Conservation (phyloP, 2,329 filamentous ascomycete genomes). For the Scedosporium minutisporum region DNA sequence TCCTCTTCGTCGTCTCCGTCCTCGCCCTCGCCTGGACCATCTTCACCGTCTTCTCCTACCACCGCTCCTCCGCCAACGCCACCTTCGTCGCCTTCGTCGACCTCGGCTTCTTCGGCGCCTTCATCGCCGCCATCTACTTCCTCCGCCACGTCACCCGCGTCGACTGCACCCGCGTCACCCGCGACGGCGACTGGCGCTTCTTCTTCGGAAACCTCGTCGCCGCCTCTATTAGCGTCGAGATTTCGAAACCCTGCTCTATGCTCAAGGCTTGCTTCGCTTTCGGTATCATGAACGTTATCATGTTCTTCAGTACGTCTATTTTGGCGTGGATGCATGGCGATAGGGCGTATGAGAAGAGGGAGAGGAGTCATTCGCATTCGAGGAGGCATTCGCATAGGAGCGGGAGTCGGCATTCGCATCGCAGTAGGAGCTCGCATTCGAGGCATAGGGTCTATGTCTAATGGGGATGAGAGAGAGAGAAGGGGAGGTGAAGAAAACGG, state of each 20-base stretch:
- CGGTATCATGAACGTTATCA: conserved; percentile 76
- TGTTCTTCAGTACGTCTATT: conserved; percentile 69
- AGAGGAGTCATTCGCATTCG: conserved; percentile 32
- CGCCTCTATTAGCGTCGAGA: conserved; percentile 40
- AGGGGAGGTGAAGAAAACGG: not conserved
- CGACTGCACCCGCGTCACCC: conserved; percentile 56
- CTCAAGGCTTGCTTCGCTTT: conserved; percentile 85
- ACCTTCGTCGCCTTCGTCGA: conserved; percentile 52
- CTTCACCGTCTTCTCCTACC: conserved; percentile 57
- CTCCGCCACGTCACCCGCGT: conserved; percentile 49
- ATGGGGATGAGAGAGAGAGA: not conserved
- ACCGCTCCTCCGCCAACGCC: conserved; percentile 51
- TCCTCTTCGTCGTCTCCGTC: conserved; percentile 58
- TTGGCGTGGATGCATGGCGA: conserved; percentile 54
- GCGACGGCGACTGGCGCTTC: conserved; percentile 40
- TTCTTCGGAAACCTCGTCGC: conserved; percentile 53
- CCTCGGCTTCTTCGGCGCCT: conserved; percentile 50
- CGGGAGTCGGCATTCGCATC: conserved; percentile 25
- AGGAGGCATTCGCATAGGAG: conserved; percentile 26
- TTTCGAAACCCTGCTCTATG: conserved; percentile 79
- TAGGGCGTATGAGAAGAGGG: conserved; percentile 27
- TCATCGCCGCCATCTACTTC: conserved; percentile 53
- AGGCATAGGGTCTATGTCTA: conserved; percentile 13
- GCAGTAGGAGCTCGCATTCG: conserved; percentile 13
- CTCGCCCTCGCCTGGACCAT: conserved; percentile 54